Conservation (phyloP, 1,284 basidiomycete genomes). For the Mycena citricolor region DNA sequence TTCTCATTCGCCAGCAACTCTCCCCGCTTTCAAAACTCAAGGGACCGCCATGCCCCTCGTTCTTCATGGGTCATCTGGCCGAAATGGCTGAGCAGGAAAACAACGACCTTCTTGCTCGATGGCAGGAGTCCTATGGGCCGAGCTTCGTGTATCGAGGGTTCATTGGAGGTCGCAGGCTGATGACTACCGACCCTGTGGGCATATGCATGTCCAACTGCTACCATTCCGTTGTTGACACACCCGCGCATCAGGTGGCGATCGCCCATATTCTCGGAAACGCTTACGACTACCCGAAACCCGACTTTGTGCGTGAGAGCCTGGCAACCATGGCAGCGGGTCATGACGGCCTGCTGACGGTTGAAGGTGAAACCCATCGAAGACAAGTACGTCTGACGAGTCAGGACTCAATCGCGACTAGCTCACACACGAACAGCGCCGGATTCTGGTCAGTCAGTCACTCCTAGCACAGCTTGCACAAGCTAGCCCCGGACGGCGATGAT, state of each 20-base stretch:
- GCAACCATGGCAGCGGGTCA: conserved; percentile 52
- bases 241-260: too few species aligned
- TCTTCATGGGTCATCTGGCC: conserved; percentile 56
- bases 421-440: too few species aligned
- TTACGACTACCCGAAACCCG: conserved; percentile 68
- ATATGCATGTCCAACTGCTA: too few species aligned
- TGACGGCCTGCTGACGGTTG: conserved; percentile 49
- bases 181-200: conserved; percentile 63
- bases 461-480: too few species aligned
- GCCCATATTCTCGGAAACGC: conserved; percentile 59
- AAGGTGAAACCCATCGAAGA: conserved; percentile 52
- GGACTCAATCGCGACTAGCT: too few species aligned
- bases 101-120: conserved; percentile 47
- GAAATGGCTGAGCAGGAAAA: conserved; percentile 61
- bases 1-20: conserved; percentile 32
- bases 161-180: conserved; percentile 51
- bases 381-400: conserved; percentile 48
- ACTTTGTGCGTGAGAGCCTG: conserved; percentile 57
- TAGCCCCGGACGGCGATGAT: conserved; percentile 12
- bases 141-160: conserved; percentile 59
- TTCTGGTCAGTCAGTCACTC: too few species aligned
- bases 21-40: conserved; percentile 35
- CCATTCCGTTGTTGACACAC: too few species aligned
- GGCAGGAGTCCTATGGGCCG: conserved; percentile 48
- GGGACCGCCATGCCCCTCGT: conserved; percentile 39